Evolutionary conservation across 108 stramenopile genomes (phyloP).

Genomic region (Epithemia pelagica): DNA sequence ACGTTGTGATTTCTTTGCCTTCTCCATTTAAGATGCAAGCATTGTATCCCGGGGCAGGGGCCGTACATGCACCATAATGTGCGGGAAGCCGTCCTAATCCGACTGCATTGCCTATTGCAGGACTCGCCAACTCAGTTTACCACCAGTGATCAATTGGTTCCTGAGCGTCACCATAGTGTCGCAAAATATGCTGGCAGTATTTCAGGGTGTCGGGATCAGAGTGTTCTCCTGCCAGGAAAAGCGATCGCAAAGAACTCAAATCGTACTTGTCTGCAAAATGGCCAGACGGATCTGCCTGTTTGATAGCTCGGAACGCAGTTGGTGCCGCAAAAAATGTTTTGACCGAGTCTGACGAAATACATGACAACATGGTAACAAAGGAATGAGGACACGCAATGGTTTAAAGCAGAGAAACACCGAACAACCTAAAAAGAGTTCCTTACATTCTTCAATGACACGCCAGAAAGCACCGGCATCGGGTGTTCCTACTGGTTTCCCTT

Average conservation of each 20-base stretch:
- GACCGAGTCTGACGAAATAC: slow-evolving; percentile 51
- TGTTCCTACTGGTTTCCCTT: slow-evolving; percentile 77
- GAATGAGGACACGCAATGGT: too few relatives aligned
- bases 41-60: slow-evolving; percentile 49
- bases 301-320: slow-evolving; percentile 71
- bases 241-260: slow-evolving; percentile 29
- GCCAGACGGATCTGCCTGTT: slow-evolving; percentile 43
- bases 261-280: slow-evolving; percentile 35
- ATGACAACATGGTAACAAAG: too few relatives aligned
- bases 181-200: slow-evolving; percentile 40
- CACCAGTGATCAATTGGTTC: slow-evolving; percentile 67
- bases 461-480: slow-evolving; percentile 77
- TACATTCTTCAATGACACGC: slow-evolving; percentile 47
- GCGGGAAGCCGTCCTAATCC: slow-evolving; percentile 34
- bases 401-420: too few relatives aligned
- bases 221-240: slow-evolving; percentile 72
- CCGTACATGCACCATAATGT: slow-evolving; percentile 37
- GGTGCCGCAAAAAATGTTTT: slow-evolving; percentile 68
- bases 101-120: slow-evolving; percentile 32
- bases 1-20: slow-evolving; percentile 15
- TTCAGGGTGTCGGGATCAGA: slow-evolving; percentile 65
- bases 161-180: slow-evolving; percentile 22
- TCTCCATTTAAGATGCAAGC: slow-evolving; percentile 38
- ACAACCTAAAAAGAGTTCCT: too few relatives aligned
- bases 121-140: slow-evolving; percentile 26